Evolutionary conservation across 1,139 yeast genomes (phyloP).

Genomic region (Zygosaccharomyces sapae): DNA sequence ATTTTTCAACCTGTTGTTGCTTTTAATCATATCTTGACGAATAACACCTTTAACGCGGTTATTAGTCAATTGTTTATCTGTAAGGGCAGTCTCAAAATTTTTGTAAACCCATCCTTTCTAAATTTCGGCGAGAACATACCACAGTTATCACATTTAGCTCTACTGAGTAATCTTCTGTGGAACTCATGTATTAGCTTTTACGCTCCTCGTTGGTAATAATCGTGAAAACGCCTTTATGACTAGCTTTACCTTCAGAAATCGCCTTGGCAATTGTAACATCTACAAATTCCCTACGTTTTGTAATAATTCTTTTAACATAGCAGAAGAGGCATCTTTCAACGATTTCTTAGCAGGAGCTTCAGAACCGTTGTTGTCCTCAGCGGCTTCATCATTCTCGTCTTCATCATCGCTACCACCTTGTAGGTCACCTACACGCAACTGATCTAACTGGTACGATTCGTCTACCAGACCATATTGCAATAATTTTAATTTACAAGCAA

Average conservation of each 20-base stretch:
- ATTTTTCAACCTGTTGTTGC: constrained; percentile 27
- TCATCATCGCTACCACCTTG: constrained; percentile 33
- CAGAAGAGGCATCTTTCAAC: constrained; percentile 42
- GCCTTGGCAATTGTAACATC: constrained; percentile 66
- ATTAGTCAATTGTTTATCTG: constrained; percentile 73
- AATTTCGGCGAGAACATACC: constrained; percentile 90
- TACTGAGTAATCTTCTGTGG: constrained; percentile 63
- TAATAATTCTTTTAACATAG: constrained; percentile 43
- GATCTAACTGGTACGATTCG: constrained; percentile 72
- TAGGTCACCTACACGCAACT: constrained; percentile 44
- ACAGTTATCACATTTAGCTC: constrained; percentile 93
- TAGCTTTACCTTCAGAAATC: constrained; percentile 69
- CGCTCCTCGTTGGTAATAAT: constrained; percentile 87
- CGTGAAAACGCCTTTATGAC: constrained; percentile 64
- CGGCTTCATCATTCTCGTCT: constrained; percentile 39
- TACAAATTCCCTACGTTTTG: constrained; percentile 67
- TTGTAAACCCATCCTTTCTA: constrained; percentile 92
- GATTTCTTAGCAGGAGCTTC: constrained; percentile 13
- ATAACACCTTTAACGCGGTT: constrained; percentile 77
- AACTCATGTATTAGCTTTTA: constrained; percentile 71
- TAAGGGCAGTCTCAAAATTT: constrained; percentile 81
- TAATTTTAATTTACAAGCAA: constrained; percentile 70
- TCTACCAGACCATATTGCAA: constrained; percentile 84
- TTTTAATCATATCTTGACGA: constrained; percentile 68
- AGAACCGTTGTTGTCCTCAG: constrained; percentile 37